Base-by-base conservation (phyloP, 495 filamentous ascomycete genomes). In the Neurospora sp. region DNA sequence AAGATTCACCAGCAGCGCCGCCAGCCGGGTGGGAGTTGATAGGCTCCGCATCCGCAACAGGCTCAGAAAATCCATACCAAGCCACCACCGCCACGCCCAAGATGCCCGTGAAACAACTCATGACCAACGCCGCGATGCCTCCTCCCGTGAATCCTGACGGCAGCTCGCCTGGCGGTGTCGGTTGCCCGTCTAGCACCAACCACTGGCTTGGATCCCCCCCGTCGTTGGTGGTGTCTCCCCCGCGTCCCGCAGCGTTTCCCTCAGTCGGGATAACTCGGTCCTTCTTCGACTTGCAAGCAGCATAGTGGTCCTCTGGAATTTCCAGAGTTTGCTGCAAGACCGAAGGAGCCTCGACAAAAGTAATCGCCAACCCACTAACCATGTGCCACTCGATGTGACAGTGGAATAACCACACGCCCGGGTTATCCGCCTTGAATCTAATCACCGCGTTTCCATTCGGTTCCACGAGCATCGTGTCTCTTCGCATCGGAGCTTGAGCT, bases 371-470 rank as follows among this genome's bases (percentile, higher is more conserved):
- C 39, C 92, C 93, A 12, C 86, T 87, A 16, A 85, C 84, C 31
- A 93, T 78, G 76, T 92, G 90, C 89, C 89, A 92, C 76, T 90
- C 89, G 73, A 92, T 89, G 75, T 92, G 90, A 78, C 90, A 92
- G 72, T 86, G 84, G 81, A 94, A 92, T 18, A 94, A 83, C 91
- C 92, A 94, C 72, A 94, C 83, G 70, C 91, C 90, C 0, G 90
- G 90, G 70, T 92, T 92, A 73, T 91, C 87, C 3, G 90, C 89
- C 27, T 84, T 82, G 79, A 93, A 93, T 4, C 91, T 83, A n/a
- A 92, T 75, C 14, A 92, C 90, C n/a, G 90, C 84, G 74, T 90
- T 83, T 0, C 87, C 88, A 41, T 84, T 79, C 0, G 88, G 88
- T 20, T 84, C 83, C 1, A 91, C 62, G 38, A 90, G 83, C 6